A percentile compares a stretch with the other conserved stretches of the same genome.
These are phyloP conservation scores for Fusarium palustre DNA, from an alignment of 2,329 filamentous ascomycete genomes.

Conservation along the genomic window DNA sequence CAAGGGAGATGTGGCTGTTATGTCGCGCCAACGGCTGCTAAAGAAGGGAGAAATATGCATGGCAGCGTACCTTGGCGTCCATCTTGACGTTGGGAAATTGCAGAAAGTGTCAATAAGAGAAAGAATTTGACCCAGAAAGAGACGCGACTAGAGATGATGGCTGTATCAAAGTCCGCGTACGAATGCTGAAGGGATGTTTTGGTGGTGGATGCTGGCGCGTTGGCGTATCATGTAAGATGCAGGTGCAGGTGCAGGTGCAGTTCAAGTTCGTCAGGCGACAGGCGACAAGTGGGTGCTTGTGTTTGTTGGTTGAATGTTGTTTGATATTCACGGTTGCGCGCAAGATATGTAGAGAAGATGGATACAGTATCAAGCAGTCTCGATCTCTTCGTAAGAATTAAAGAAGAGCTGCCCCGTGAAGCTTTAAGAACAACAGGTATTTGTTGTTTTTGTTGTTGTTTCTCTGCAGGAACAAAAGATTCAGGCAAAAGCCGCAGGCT, in stretches of 20 bases:
- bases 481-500: conserved; percentile 27
- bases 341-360: conserved; percentile 14
- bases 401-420: conserved; percentile 8
- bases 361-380: conserved; percentile 1
- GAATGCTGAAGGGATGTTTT: conserved; percentile 29
- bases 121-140: conserved; percentile 32
- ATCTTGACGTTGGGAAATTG: conserved; percentile 43
- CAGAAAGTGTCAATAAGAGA: conserved; percentile 26
- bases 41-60: conserved; percentile 26
- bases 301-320: conserved; percentile 8
- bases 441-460: conserved; percentile 39
- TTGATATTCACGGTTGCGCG: conserved; percentile 21
- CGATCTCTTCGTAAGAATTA: conserved; percentile 1
- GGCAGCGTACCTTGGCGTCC: conserved; percentile 52
- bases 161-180: conserved; percentile 24
- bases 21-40: background rate
- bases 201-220: conserved; percentile 29
- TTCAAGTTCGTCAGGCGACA: conserved; percentile 6
- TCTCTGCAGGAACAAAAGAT: conserved; percentile 27
- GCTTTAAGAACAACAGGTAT: conserved; percentile 21
- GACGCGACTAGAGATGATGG: conserved; percentile 39
- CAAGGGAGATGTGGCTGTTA: conserved; percentile 32
- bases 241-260: conserved; percentile 15
- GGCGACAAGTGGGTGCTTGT: conserved; percentile 9
- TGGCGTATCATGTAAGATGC: conserved; percentile 38